phyloP scores from a whole-genome alignment of 208 protist genomes.

The Leptomonas pyrrhocoris region DNA sequence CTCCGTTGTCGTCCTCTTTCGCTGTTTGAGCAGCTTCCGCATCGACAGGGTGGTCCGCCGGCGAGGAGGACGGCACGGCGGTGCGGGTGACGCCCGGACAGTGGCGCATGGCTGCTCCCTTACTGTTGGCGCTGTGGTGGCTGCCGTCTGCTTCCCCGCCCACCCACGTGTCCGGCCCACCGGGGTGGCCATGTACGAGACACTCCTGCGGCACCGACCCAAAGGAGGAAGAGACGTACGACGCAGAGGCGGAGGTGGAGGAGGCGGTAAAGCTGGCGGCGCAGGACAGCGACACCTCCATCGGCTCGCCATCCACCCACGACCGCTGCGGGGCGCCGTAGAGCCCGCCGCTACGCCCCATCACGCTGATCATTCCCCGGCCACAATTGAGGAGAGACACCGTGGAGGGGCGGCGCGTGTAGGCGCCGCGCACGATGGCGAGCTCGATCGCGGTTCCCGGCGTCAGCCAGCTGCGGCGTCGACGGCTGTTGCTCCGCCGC shows the following conservation, averaged over 20 bases:
- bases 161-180: neutral
- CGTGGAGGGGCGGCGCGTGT: constrained; percentile 7
- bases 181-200: neutral
- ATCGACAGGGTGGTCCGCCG: no score
- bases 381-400: neutral
- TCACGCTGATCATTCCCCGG: neutral
- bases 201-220: constrained; percentile 14
- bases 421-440: constrained; percentile 10
- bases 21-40: neutral
- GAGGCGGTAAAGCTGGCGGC: constrained; percentile 31
- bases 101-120: neutral
- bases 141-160: neutral
- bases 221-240: constrained; percentile 32
- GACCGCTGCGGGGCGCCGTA: neutral
- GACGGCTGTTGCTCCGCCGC: constrained; percentile 7
- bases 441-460: constrained; percentile 30
- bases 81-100: neutral
- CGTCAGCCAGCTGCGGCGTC: constrained; percentile 12
- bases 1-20: neutral
- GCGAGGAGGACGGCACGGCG: constrained; percentile 4
- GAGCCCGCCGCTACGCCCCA: neutral
- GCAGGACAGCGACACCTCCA: constrained; percentile 32
- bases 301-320: constrained; percentile 1
- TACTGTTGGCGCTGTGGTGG: neutral
- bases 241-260: constrained; percentile 19